Percentiles rank a stretch among this genome's conserved stretches.
These are phyloP conservation scores for Mycena citricolor DNA, from an alignment of 1,284 basidiomycete genomes.

Conservation along the genomic window DNA sequence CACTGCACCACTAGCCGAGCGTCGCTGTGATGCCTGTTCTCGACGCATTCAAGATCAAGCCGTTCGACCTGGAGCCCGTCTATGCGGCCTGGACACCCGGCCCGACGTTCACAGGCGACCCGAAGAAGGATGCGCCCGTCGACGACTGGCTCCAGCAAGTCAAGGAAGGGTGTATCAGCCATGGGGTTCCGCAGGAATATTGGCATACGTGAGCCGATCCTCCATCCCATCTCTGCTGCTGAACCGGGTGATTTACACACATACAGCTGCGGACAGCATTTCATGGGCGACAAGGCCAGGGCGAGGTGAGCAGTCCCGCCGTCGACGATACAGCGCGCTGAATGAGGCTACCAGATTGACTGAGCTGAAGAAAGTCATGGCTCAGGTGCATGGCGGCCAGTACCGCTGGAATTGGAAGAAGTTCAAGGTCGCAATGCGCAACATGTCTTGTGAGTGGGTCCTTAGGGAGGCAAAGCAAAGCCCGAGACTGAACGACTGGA, in stretches of 20 bases:
- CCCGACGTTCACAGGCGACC: slow-evolving; percentile 63
- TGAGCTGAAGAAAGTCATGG: slow-evolving; percentile 69
- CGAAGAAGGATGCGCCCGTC: slow-evolving; percentile 64
- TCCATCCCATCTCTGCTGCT: not conserved
- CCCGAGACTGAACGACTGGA: slow-evolving; percentile 53
- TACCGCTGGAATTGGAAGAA: slow-evolving; percentile 80
- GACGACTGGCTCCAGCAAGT: slow-evolving; percentile 70
- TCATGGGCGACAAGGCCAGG: slow-evolving; percentile 64
- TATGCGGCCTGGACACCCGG: slow-evolving; percentile 61
- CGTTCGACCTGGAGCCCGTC: slow-evolving; percentile 67
- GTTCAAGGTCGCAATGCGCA: slow-evolving; percentile 71
- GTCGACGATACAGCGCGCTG: not conserved
- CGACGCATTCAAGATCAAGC: slow-evolving; percentile 72
- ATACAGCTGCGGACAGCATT: slow-evolving; percentile 73
- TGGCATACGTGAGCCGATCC: slow-evolving; percentile 51
- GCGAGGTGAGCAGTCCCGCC: slow-evolving; percentile 35
- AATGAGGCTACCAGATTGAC: slow-evolving; percentile 42
- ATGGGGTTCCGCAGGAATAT: slow-evolving; percentile 70
- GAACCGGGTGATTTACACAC: not conserved
- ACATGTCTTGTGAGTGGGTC: slow-evolving; percentile 74
- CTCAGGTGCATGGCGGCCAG: slow-evolving; percentile 68
- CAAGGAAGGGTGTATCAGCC: slow-evolving; percentile 63
- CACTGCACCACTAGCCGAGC: not conserved
- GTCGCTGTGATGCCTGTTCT: slow-evolving; percentile 44
- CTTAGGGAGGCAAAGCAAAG: slow-evolving; percentile 52